Evolutionary conservation across 2,329 filamentous ascomycete species (phyloP).

Genomic region (Stenocarpella maydis): DNA sequence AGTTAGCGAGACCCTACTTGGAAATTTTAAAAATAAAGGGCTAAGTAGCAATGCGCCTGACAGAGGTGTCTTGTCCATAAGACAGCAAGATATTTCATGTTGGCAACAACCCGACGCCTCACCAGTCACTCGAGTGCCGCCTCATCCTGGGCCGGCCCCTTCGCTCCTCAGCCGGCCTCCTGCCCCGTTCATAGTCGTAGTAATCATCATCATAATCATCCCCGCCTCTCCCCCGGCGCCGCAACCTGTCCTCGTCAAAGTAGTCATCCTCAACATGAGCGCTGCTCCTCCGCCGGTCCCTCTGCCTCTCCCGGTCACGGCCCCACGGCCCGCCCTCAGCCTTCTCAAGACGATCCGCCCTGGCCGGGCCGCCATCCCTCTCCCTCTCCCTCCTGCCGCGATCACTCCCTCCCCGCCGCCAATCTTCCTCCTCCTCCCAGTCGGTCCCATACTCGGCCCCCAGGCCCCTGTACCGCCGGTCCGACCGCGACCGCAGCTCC

Average conservation of each 20-base stretch:
- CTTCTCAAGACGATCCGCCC: slow-evolving; percentile 31
- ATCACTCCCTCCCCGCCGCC: not conserved
- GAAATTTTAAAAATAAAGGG: not conserved
- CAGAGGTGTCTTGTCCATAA: not conserved
- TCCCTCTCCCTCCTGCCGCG: not conserved
- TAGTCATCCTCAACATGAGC: not conserved
- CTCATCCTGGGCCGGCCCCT: slow-evolving; percentile 29
- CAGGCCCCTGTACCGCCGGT: not conserved
- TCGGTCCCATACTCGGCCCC: not conserved
- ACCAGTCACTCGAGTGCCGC: slow-evolving; percentile 35
- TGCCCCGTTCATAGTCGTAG: slow-evolving; percentile 21
- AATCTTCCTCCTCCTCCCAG: not conserved
- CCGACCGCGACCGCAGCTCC: slow-evolving; percentile 12
- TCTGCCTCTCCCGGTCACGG: not conserved
- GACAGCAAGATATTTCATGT: not conserved
- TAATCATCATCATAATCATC: slow-evolving; percentile 25
- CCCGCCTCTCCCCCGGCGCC: not conserved
- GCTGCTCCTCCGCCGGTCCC: not conserved
- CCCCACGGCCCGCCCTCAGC: slow-evolving; percentile 25
- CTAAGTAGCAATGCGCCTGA: not conserved
- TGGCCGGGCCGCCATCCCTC: slow-evolving; percentile 3
- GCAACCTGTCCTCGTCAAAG: not conserved
- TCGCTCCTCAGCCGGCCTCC: slow-evolving; percentile 10
- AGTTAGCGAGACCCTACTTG: not conserved
- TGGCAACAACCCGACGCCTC: not conserved